Percentiles rank a stretch among this genome's conserved stretches.
Evolutionary conservation across 352 stramenopile genomes (phyloP).

Genomic region (Plasmopara muralis): DNA sequence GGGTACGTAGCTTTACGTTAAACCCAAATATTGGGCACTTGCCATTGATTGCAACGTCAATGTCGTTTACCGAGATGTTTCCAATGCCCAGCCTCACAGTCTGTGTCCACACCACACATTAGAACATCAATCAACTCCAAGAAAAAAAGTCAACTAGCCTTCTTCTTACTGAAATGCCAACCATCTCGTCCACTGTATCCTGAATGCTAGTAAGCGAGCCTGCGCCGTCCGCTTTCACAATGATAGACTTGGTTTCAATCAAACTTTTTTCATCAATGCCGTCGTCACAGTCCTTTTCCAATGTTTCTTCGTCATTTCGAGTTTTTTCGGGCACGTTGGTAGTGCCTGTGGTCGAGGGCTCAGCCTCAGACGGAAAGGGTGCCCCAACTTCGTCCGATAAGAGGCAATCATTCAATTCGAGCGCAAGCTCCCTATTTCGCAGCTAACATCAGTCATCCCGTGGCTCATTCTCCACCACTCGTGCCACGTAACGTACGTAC

Average conservation of each 20-base stretch:
- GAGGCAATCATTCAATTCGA: conserved; percentile 63
- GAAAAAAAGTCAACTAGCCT: conserved; percentile 1
- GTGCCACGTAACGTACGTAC: conserved; percentile 20
- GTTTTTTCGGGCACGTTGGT: conserved; percentile 4
- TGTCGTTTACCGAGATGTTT: conserved; percentile 68
- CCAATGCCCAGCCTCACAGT: conserved; percentile 75
- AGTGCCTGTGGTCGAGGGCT: conserved; percentile 11
- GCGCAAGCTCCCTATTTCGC: conserved; percentile 45
- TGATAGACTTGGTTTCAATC: conserved; percentile 52
- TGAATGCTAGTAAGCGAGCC: conserved; percentile 79
- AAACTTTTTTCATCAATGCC: conserved; percentile 38
- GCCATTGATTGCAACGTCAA: conserved; percentile 72
- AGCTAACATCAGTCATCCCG: not conserved
- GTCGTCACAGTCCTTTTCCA: conserved; percentile 13
- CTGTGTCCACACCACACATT: conserved; percentile 20
- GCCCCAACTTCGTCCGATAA: conserved; percentile 26
- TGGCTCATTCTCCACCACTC: not conserved
- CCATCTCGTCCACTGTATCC: conserved; percentile 74
- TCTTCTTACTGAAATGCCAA: conserved; percentile 36
- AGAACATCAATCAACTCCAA: not conserved
- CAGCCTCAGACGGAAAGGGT: conserved; percentile 8
- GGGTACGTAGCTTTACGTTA: conserved; percentile 55
- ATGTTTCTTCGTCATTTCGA: conserved; percentile 1
- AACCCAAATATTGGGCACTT: conserved; percentile 63
- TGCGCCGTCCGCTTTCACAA: conserved; percentile 73